Percentiles rank a stretch among this genome's conserved stretches.
Conservation (phyloP, 1,284 basidiomycete genomes). For the Calocybe gambosa region DNA sequence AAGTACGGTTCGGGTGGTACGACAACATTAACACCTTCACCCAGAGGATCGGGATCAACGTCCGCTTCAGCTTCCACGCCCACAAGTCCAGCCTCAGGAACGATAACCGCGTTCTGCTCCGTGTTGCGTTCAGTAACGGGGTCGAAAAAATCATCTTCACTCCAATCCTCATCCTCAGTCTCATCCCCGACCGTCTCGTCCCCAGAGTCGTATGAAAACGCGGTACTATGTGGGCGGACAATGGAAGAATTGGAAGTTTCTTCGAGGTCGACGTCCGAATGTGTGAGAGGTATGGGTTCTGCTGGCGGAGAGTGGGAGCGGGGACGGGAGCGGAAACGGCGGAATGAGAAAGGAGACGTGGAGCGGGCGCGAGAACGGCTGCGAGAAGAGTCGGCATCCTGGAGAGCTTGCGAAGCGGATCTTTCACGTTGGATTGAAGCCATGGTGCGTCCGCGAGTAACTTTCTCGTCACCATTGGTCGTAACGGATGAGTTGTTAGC, state of each 20-base stretch:
- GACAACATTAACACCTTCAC: constrained; percentile 88
- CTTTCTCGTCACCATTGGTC: constrained; percentile 32
- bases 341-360: constrained; percentile 64
- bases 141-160: constrained; percentile 63
- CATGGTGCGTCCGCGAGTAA: constrained; percentile 50
- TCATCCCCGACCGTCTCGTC: constrained; percentile 48
- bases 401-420: constrained; percentile 44
- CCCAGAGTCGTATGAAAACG: constrained; percentile 50
- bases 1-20: constrained; percentile 77
- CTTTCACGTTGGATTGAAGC: constrained; percentile 36
- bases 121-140: constrained; percentile 71
- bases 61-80: constrained; percentile 27
- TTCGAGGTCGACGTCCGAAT: constrained; percentile 63
- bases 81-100: constrained; percentile 22
- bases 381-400: constrained; percentile 25
- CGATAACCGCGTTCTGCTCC: constrained; percentile 61
- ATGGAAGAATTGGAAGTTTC: constrained; percentile 27
- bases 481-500: constrained; percentile 16
- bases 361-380: constrained; percentile 56
- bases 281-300: constrained; percentile 60
- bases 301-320: constrained; percentile 64
- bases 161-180: constrained; percentile 44
- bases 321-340: constrained; percentile 41
- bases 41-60: constrained; percentile 68
- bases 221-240: constrained; percentile 43